Conservation (phyloP, 768 basidiomycete species). For the Polyporus arcularius region DNA sequence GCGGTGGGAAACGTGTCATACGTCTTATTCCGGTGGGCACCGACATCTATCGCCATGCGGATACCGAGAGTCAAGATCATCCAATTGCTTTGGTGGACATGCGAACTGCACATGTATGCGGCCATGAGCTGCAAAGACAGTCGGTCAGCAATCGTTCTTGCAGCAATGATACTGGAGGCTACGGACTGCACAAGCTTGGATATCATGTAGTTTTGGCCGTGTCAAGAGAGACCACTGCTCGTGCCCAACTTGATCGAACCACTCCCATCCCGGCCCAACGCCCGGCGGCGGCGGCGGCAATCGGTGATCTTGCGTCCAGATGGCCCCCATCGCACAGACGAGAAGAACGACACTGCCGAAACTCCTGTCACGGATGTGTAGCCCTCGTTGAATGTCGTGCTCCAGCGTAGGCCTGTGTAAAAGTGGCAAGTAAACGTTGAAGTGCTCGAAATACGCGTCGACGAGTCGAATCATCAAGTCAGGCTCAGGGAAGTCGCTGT, state of each 20-base stretch:
- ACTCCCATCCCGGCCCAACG: slow-evolving; percentile 45
- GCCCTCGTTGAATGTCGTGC: slow-evolving; percentile 33
- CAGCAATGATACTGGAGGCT: too few relatives aligned
- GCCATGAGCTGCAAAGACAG: slow-evolving; percentile 41
- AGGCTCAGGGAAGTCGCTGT: slow-evolving; percentile 17
- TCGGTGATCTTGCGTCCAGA: slow-evolving; percentile 45
- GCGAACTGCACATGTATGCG: slow-evolving; percentile 47
- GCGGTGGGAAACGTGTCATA: slow-evolving; percentile 30
- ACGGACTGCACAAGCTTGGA: slow-evolving; percentile 15
- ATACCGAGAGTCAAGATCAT: slow-evolving; percentile 37
- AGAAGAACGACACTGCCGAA: slow-evolving; percentile 58
- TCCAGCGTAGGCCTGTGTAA: slow-evolving; percentile 48
- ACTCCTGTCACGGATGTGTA: slow-evolving; percentile 39
- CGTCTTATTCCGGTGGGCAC: slow-evolving; percentile 44
- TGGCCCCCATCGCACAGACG: slow-evolving; percentile 52
- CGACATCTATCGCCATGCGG: slow-evolving; percentile 56
- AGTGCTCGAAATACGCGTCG: slow-evolving; percentile 43
- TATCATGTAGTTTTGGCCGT: neutral
- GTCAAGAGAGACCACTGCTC: slow-evolving; percentile 33
- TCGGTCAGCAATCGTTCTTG: too few relatives aligned
- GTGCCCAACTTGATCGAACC: slow-evolving; percentile 41
- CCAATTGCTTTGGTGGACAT: slow-evolving; percentile 44
- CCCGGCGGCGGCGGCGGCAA: slow-evolving; percentile 29
- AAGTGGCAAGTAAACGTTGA: slow-evolving; percentile 39
- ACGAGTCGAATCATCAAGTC: slow-evolving; percentile 33